These are phyloP conservation scores for Sinapis alba DNA, from an alignment of 441 rosid species.

Conservation along the genomic window DNA sequence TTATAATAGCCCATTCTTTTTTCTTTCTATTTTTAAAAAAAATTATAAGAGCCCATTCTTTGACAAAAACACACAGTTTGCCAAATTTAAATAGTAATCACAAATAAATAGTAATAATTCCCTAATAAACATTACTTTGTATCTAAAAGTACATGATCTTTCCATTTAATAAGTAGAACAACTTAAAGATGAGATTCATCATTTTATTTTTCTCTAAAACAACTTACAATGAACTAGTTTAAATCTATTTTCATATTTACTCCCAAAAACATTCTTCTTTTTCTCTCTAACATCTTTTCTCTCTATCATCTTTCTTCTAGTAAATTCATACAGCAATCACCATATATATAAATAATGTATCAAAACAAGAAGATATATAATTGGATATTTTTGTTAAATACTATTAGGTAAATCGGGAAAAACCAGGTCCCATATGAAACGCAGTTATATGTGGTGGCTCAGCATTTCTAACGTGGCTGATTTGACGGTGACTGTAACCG, in stretches of 20 bases:
- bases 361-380: neutral
- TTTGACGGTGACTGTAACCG: slow-evolving; percentile 4
- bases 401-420: neutral
- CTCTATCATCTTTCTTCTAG: neutral
- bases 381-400: neutral
- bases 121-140: neutral
- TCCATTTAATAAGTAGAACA: neutral
- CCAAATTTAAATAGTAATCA: neutral
- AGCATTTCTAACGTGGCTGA: slow-evolving; percentile 30
- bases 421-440: slow-evolving; percentile 23
- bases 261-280: too few relatives aligned
- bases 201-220: neutral
- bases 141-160: neutral
- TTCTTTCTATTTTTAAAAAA: neutral
- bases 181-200: neutral
- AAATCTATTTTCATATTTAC: too few relatives aligned
- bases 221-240: too few relatives aligned
- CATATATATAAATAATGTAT: neutral
- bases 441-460: slow-evolving; percentile 39
- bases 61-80: neutral
- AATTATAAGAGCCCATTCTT: neutral
- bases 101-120: neutral
- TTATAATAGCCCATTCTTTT: neutral
- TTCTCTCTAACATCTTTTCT: too few relatives aligned
- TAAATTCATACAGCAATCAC: neutral